Conservation (phyloP, 2,329 filamentous ascomycete species). For the Botrytis squamosa region DNA sequence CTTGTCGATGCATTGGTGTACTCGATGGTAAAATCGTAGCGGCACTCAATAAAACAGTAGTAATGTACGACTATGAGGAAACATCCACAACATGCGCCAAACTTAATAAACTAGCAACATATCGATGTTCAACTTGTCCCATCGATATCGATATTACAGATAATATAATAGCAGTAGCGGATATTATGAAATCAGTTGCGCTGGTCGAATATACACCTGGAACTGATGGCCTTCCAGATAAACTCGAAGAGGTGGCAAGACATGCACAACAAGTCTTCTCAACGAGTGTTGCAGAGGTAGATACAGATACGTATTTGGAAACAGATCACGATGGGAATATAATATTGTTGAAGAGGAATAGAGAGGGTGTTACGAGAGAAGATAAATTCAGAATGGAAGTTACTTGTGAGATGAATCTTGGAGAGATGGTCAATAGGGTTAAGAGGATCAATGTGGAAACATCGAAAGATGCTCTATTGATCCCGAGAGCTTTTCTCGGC, state of each 20-base stretch:
- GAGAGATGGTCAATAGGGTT: constrained; percentile 92
- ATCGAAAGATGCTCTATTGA: constrained; percentile 63
- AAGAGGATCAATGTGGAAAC: constrained; percentile 68
- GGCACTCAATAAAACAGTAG: constrained; percentile 83
- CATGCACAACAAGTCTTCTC: constrained; percentile 82
- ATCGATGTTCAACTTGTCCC: constrained; percentile 79
- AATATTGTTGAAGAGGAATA: constrained; percentile 73
- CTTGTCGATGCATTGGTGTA: constrained; percentile 75
- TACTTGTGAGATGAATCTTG: constrained; percentile 78
- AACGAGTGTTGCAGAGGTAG: constrained; percentile 73
- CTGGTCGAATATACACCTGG: constrained; percentile 69
- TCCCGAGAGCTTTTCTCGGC: constrained; percentile 81
- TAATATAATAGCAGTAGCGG: constrained; percentile 77
- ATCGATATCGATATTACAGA: constrained; percentile 75
- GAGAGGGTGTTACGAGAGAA: constrained; percentile 68
- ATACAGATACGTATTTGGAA: constrained; percentile 73
- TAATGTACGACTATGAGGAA: constrained; percentile 56
- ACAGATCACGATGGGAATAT: constrained; percentile 88
- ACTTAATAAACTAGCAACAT: constrained; percentile 71
- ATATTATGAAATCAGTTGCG: constrained; percentile 90
- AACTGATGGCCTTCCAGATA: constrained; percentile 55
- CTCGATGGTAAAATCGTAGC: constrained; percentile 78
- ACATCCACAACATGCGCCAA: constrained; percentile 54
- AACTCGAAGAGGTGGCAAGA: constrained; percentile 70
- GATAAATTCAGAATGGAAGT: constrained; percentile 70